Evolutionary conservation across 306 rosid genomes (phyloP).

Genomic region (Boehmeria nivea): DNA sequence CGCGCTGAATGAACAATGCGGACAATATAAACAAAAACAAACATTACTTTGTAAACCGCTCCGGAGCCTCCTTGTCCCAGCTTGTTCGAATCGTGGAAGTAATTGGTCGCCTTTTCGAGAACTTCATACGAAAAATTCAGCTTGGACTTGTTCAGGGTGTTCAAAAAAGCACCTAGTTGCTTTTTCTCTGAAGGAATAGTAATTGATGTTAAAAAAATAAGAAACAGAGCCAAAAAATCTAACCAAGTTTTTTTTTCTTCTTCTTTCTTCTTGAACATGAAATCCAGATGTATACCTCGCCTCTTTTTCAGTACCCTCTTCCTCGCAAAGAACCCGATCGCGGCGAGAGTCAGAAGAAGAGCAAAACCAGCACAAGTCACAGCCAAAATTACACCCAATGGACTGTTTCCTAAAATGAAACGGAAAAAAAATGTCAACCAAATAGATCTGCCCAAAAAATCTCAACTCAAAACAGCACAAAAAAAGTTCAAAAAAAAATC

Average conservation of each 20-base stretch:
- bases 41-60: slow-evolving; percentile 56
- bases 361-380: slow-evolving; percentile 39
- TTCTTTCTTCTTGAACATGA: neutral
- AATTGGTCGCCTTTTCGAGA: slow-evolving; percentile 67
- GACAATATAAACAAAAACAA: neutral
- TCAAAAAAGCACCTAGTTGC: slow-evolving; percentile 51
- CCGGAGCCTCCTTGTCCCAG: slow-evolving; percentile 89
- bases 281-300: slow-evolving; percentile 36
- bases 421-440: neutral
- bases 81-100: slow-evolving; percentile 47
- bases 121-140: slow-evolving; percentile 53
- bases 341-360: slow-evolving; percentile 30
- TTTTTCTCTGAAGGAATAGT: slow-evolving; percentile 42
- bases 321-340: slow-evolving; percentile 39
- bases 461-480: neutral
- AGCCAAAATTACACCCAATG: slow-evolving; percentile 32
- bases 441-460: neutral
- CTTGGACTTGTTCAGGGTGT: slow-evolving; percentile 45
- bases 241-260: too few relatives aligned
- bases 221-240: too few relatives aligned
- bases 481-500: neutral
- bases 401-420: slow-evolving; percentile 21
- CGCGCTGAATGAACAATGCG: too few relatives aligned
- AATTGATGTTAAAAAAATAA: too few relatives aligned
- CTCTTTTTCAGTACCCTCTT: slow-evolving; percentile 35